Base-by-base conservation (phyloP, 225 moss, liverwort and hornwort genomes). In the Lunularia cruciata region DNA sequence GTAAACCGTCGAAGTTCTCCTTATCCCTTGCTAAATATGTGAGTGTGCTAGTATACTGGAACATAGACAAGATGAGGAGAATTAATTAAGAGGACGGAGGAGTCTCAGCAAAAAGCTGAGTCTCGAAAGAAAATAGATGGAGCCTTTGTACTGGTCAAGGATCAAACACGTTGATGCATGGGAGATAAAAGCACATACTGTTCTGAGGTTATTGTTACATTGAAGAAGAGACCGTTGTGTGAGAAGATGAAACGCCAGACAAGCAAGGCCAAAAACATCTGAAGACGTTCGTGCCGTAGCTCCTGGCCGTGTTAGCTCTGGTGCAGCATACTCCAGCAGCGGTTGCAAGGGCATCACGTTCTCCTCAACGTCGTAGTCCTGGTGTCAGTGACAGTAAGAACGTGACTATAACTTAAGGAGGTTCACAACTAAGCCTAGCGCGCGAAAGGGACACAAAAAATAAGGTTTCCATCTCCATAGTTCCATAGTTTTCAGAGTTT, bases 331-430 rank as follows among this genome's bases (percentile, higher is more conserved):
- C 68, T 92, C 95, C 43, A 95, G 83, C 38, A 84, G 74, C 46
- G 92, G 95, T 78, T 95, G 92, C 71, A 95, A 75, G 22, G 95
- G 92, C 92, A 95, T 84, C 49, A 83, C 84, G 49, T 92, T 91
- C 67, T 95, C 95, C 25, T 95, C 95, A 47, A 95, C 90, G 77
- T 95, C 95, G 65, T 95, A 92, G 75, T 95, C 95, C 95, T 95
- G 86, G 60, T 72, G 38, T 26, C 56, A 51, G n/a, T 55, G 12
- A 32, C 35, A 51, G 51, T 34, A 61, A n/a, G n/a, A n/a, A n/a
- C n/a, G n/a, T n/a, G n/a, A n/a, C n/a, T n/a, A n/a, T n/a, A n/a
- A n/a, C n/a, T n/a, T n/a, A n/a, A n/a, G n/a, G n/a, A n/a, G n/a
- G n/a, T n/a, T n/a, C n/a, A n/a, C n/a, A n/a, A n/a, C n/a, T n/a